phyloP scores from a whole-genome alignment of 139 green algal genomes.

The Haematococcus lacustris region DNA sequence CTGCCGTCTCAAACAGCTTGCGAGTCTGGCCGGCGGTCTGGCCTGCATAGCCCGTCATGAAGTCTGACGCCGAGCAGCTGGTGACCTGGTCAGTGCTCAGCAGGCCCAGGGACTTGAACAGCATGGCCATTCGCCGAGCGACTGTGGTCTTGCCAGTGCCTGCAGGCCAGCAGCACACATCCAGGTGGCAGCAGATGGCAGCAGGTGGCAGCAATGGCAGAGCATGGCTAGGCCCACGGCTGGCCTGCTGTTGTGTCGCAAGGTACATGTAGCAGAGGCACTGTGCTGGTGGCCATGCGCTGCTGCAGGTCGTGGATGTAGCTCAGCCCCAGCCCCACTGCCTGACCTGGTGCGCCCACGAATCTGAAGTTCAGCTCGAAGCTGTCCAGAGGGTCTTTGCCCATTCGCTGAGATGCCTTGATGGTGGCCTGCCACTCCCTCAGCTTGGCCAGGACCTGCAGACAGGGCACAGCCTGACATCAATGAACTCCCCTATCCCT shows the following conservation, averaged over 20 bases:
- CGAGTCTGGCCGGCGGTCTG: constrained; percentile 33
- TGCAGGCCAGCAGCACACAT: no score
- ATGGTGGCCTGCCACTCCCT: constrained; percentile 38
- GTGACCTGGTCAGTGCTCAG: constrained; percentile 18
- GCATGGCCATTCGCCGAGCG: constrained; percentile 25
- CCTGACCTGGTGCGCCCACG: constrained; percentile 18
- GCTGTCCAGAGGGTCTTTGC: constrained; percentile 28
- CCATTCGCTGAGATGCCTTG: constrained; percentile 15
- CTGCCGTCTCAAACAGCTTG: constrained; percentile 28
- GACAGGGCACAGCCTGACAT: no score
- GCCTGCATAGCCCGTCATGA: constrained; percentile 33
- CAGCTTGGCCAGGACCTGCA: constrained; percentile 31
- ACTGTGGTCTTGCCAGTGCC: constrained; percentile 51
- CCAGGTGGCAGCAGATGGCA: no score
- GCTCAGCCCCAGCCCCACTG: no score
- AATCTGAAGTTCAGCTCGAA: constrained; percentile 43
- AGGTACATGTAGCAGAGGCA: no score
- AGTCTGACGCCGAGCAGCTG: constrained; percentile 29
- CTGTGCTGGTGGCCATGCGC: no score
- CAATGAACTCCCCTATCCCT: no score
- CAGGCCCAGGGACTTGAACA: constrained; percentile 37
- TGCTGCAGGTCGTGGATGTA: no score
- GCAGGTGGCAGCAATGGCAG: no score
- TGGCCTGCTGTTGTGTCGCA: no score
- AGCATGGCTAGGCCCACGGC: no score